Evolutionary conservation across 306 rosid species (phyloP).

Genomic region (Cicer judaicum): DNA sequence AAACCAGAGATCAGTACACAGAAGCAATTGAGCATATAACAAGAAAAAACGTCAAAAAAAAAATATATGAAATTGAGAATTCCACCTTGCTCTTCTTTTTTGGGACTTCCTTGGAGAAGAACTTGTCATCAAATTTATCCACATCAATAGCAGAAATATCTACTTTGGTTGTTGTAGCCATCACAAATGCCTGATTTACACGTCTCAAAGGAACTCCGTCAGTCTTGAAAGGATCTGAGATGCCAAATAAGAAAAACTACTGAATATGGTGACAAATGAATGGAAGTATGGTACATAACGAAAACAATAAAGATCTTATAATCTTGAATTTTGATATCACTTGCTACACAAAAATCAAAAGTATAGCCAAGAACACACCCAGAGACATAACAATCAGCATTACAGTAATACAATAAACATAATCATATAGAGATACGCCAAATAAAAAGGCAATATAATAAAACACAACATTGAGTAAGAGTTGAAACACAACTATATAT

Average conservation of each 20-base stretch:
- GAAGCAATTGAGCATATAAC: background rate
- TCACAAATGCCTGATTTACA: constrained; percentile 67
- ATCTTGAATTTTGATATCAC: constrained; percentile 8
- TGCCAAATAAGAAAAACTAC: background rate
- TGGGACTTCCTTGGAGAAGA: constrained; percentile 58
- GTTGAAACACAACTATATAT: background rate
- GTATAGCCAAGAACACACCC: background rate
- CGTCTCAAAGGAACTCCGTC: constrained; percentile 81
- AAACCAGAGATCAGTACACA: background rate
- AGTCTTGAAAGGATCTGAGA: constrained; percentile 65
- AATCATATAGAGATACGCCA: background rate
- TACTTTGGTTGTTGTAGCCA: constrained; percentile 69
- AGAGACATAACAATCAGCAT: background rate
- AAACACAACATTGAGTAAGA: background rate
- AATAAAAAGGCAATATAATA: background rate
- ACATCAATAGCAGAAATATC: constrained; percentile 62
- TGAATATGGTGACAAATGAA: background rate
- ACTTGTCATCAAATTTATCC: constrained; percentile 67
- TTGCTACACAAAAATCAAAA: background rate
- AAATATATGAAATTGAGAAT: background rate
- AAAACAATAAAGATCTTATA: background rate
- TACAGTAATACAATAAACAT: background rate
- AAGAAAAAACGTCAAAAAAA: background rate
- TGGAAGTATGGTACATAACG: background rate
- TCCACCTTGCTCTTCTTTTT: constrained; percentile 63